Conservation (phyloP, 441 rosid genomes). For the Pelargonium myrrhifolium region DNA sequence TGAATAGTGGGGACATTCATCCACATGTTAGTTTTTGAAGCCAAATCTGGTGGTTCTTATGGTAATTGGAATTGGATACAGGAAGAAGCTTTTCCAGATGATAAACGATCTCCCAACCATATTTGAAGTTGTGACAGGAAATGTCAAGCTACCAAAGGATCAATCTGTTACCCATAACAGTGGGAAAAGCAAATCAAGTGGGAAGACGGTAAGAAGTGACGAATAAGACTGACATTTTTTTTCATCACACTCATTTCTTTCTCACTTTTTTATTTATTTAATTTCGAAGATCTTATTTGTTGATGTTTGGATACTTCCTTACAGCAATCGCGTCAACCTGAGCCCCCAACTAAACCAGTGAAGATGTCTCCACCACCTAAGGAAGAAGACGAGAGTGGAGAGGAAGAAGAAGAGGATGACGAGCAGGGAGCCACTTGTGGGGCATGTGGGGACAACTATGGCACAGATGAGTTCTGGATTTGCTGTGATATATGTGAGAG, state of each 20-base stretch:
- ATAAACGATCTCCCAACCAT: slow-evolving; percentile 79
- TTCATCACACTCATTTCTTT: neutral
- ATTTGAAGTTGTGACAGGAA: slow-evolving; percentile 83
- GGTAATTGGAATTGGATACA: slow-evolving; percentile 25
- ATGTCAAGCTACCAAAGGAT: slow-evolving; percentile 60
- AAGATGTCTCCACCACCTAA: slow-evolving; percentile 49
- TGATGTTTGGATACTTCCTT: slow-evolving; percentile 18
- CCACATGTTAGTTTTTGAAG: no score
- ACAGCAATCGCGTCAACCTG: slow-evolving; percentile 47
- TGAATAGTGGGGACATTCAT: no score
- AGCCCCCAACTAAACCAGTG: slow-evolving; percentile 43
- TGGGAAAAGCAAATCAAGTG: slow-evolving; percentile 64
- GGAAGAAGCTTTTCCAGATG: slow-evolving; percentile 94
- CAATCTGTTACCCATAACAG: slow-evolving; percentile 51
- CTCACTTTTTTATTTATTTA: neutral
- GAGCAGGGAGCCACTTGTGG: slow-evolving; percentile 88
- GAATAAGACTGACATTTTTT: neutral
- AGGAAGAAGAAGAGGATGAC: slow-evolving; percentile 62
- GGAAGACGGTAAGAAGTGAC: slow-evolving; percentile 44
- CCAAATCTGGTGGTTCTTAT: slow-evolving; percentile 9
- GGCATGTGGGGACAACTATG: slow-evolving; percentile 95
- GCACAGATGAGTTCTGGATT: slow-evolving; percentile 85
- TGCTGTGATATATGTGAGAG: slow-evolving; percentile 83
- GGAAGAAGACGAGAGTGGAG: slow-evolving; percentile 78
- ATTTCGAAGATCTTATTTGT: slow-evolving; percentile 5